Percentiles rank a stretch among this genome's conserved stretches.
Evolutionary conservation across 345 rosid genomes (phyloP).

Genomic region (Gynandropsis gynandra): DNA sequence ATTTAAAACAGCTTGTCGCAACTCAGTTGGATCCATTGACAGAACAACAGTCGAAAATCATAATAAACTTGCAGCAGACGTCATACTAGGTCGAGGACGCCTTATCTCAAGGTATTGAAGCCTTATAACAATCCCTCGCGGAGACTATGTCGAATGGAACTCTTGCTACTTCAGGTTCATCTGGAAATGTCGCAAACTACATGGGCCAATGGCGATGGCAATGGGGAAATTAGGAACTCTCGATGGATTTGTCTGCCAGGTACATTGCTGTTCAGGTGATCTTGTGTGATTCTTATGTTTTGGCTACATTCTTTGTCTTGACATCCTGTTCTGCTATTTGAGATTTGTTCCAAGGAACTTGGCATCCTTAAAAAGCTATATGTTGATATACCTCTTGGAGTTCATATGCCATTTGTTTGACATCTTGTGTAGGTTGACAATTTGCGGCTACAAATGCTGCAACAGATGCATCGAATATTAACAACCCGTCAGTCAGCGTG

Average conservation of each 20-base stretch:
- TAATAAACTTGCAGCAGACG: conserved; percentile 74
- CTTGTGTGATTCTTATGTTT: conserved; percentile 2
- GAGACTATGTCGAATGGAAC: conserved; percentile 79
- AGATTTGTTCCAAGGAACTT: not conserved
- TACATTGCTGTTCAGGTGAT: conserved; percentile 21
- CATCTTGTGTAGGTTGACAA: conserved; percentile 70
- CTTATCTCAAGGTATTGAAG: conserved; percentile 91
- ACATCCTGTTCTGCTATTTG: not conserved
- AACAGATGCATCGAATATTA: conserved; percentile 83
- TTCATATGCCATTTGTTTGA: conserved; percentile 24
- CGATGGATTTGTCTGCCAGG: conserved; percentile 84
- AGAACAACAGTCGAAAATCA: conserved; percentile 61
- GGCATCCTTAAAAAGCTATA: too few species aligned
- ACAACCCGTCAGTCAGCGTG: conserved; percentile 95
- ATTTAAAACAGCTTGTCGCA: conserved; percentile 55
- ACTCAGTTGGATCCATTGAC: conserved; percentile 91
- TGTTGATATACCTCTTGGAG: conserved; percentile 11
- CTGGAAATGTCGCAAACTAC: conserved; percentile 82
- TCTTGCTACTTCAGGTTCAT: conserved; percentile 51
- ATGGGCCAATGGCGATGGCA: conserved; percentile 99
- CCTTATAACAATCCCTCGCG: conserved; percentile 75
- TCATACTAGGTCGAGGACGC: conserved; percentile 96
- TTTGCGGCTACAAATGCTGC: conserved; percentile 82
- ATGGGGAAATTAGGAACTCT: conserved; percentile 94
- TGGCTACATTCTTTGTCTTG: not conserved